Evolutionary conservation across 1,284 basidiomycete species (phyloP).

Genomic region (Volvariella surrecta): DNA sequence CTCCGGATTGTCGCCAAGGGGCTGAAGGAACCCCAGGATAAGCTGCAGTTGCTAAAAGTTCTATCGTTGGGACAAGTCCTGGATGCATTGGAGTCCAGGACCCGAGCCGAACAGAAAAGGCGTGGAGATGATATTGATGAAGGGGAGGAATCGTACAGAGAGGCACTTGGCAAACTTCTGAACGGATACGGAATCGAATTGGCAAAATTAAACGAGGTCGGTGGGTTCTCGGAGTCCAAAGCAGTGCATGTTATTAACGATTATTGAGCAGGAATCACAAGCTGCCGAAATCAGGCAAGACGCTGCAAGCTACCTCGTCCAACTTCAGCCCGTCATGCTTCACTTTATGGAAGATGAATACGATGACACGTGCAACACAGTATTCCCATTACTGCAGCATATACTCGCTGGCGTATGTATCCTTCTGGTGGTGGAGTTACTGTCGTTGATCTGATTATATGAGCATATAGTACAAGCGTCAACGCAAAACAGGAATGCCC

Average conservation of each 20-base stretch:
- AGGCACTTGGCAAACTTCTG: constrained; percentile 80
- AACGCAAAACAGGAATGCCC: constrained; percentile 57
- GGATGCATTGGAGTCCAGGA: constrained; percentile 72
- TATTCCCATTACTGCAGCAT: constrained; percentile 75
- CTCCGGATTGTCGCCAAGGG: constrained; percentile 87
- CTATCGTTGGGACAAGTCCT: constrained; percentile 80
- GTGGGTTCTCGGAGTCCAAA: constrained; percentile 23
- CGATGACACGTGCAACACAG: constrained; percentile 79
- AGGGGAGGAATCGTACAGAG: constrained; percentile 81
- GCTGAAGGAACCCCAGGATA: constrained; percentile 86
- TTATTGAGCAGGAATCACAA: constrained; percentile 61
- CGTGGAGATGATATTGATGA: constrained; percentile 65
- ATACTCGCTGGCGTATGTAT: constrained; percentile 66
- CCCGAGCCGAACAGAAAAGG: constrained; percentile 57
- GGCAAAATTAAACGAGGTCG: constrained; percentile 76
- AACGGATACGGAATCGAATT: constrained; percentile 83
- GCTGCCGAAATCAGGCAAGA: constrained; percentile 58
- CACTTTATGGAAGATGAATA: constrained; percentile 87
- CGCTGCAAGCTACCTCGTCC: constrained; percentile 60
- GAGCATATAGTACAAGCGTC: constrained; percentile 63
- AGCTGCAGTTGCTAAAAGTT: constrained; percentile 86
- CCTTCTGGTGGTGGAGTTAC: background rate
- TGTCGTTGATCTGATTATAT: constrained; percentile 1
- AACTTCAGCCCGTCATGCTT: constrained; percentile 76
- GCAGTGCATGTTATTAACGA: too few species aligned